Evolutionary conservation across 495 filamentous ascomycete genomes (phyloP).

Genomic region (Extremus antarcticus): DNA sequence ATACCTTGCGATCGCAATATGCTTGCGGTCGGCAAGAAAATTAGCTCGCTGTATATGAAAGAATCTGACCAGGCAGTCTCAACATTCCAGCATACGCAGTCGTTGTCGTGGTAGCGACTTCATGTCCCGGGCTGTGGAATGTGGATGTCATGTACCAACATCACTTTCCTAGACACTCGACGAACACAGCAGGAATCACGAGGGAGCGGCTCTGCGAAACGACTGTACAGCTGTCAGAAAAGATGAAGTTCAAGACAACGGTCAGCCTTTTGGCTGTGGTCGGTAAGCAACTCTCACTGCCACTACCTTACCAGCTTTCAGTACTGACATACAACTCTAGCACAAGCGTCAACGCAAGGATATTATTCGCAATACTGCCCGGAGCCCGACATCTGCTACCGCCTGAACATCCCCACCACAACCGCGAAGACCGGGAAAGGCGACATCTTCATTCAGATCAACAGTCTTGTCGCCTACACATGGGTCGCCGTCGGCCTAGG

Average conservation of each 20-base stretch:
- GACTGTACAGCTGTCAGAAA: background rate
- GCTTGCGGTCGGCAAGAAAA: background rate
- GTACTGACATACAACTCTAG: background rate
- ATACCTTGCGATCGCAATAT: background rate
- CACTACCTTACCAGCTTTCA: background rate
- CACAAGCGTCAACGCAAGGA: background rate
- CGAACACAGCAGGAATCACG: no score
- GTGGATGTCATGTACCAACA: no score
- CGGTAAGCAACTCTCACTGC: background rate
- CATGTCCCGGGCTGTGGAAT: no score
- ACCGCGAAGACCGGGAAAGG: constrained; percentile 29
- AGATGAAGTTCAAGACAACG: background rate
- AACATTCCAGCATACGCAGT: background rate
- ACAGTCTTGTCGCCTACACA: constrained; percentile 24
- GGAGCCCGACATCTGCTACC: constrained; percentile 24
- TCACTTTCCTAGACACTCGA: no score
- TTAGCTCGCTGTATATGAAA: background rate
- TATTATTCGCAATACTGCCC: constrained; percentile 13
- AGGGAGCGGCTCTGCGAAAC: background rate
- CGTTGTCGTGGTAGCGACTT: no score
- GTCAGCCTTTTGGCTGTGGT: background rate
- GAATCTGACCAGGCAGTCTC: background rate
- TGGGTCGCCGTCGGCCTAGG: constrained; percentile 33
- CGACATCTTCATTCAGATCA: constrained; percentile 33
- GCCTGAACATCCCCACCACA: constrained; percentile 26